These are phyloP conservation scores for Ceratopteris richardii DNA, from an alignment of 75 land plant species.

Conservation along the genomic window DNA sequence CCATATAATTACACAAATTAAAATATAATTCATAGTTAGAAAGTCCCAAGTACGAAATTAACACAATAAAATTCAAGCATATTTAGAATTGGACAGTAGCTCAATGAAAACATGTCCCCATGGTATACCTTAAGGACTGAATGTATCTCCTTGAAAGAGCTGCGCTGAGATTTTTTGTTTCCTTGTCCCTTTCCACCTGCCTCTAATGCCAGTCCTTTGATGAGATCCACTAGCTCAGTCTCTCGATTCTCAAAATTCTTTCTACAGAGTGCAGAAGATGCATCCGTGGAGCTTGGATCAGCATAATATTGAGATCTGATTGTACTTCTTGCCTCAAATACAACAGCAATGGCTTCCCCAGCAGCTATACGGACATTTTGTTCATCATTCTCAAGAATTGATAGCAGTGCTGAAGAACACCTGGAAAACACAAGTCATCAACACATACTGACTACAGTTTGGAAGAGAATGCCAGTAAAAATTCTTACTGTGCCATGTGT, in stretches of 20 bases:
- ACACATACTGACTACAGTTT: neutral
- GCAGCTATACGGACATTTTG: constrained; percentile 54
- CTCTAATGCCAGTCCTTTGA: constrained; percentile 50
- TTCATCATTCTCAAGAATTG: constrained; percentile 57
- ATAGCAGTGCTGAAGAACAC: constrained; percentile 50
- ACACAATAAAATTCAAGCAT: no score
- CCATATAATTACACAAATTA: no score
- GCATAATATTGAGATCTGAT: constrained; percentile 16
- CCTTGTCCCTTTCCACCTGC: constrained; percentile 80
- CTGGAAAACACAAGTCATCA: constrained; percentile 25
- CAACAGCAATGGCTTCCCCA: constrained; percentile 73
- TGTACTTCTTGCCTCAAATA: constrained; percentile 45
- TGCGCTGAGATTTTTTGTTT: constrained; percentile 73
- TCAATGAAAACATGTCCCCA: no score
- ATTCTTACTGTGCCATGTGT: constrained; percentile 50
- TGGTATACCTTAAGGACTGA: constrained; percentile 74
- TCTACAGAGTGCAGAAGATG: constrained; percentile 6
- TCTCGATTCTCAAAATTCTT: constrained; percentile 17
- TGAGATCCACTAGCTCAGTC: constrained; percentile 46
- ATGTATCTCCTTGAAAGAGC: constrained; percentile 52
- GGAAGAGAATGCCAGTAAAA: no score
- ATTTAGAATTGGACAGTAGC: no score
- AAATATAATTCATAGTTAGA: no score
- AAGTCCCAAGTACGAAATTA: no score
- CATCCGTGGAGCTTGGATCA: constrained; percentile 10